Base-by-base conservation (phyloP, 345 rosid species). In the Pugionium cornutum region DNA sequence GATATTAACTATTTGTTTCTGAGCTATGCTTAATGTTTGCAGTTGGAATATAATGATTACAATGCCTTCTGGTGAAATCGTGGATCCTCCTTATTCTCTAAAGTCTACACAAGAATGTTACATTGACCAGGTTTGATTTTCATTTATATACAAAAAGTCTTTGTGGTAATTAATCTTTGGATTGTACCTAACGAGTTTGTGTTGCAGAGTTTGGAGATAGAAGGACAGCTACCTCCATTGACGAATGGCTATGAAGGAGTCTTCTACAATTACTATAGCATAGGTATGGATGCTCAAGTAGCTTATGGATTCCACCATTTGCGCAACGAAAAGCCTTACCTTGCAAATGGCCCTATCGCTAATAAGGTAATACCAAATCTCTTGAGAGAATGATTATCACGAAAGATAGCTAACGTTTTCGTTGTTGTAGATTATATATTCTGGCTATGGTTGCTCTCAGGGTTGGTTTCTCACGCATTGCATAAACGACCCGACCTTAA, bases 241-340 rank as follows among this genome's bases (percentile, higher is more conserved):
- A 52, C 62, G 42, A 81, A 70, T 34, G 82, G 82, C 58, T 83
- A 87, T 59, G 91, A 82, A 75, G 96, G 99, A 74, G 91, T 91
- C 26, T 91, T 95, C 64, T 91, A 91, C 72, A 95, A 89, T 77
- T 95, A 95, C 77, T 95, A 84, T 70, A 91, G 99, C 74, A 82
- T 95, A 76, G 99, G 99, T 61, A 95, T 95, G 99, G 99, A 95
- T 73, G 99, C 99, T 71, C 94, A 89, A 79, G 91, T 95, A 58
- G 99, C 96, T 34, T 91, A 91, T 59, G 95, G 97, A 26, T 95
- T 95, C 79, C 99, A 95, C 62, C 88, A 87, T 82, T 76, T 95
- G 74, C 99, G 97, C 11, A 87, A 87, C 70, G 91, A 86, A 62
- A 95, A 89, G 70, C 97, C 99, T 66, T 77, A 81, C 76, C 97